Evolutionary conservation across 2,329 filamentous ascomycete species (phyloP).

Genomic region (Mycogone perniciosa): DNA sequence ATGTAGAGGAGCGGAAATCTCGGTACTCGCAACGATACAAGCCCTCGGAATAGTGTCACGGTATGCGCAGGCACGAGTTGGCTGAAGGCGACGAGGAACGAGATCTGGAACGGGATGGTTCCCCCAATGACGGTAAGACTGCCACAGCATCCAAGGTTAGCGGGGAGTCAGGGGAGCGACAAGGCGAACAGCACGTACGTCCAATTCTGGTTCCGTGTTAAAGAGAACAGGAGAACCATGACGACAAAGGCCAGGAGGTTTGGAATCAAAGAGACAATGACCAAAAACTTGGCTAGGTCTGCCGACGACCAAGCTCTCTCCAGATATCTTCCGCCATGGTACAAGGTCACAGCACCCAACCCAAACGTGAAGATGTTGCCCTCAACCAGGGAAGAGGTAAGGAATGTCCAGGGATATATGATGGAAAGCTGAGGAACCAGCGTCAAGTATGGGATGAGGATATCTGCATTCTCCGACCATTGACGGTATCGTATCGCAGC

Average conservation of each 20-base stretch:
- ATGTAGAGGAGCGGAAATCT: constrained; percentile 66
- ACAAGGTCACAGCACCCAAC: constrained; percentile 71
- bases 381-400: constrained; percentile 83
- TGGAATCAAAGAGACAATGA: constrained; percentile 70
- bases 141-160: constrained; percentile 4
- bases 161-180: neutral
- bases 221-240: constrained; percentile 65
- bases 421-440: constrained; percentile 78
- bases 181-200: constrained; percentile 49
- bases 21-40: constrained; percentile 81
- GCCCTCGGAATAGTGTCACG: constrained; percentile 82
- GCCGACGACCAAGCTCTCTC: constrained; percentile 91
- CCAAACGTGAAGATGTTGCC: constrained; percentile 83
- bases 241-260: constrained; percentile 69
- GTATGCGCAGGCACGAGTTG: constrained; percentile 97
- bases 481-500: constrained; percentile 68
- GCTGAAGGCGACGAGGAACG: constrained; percentile 94
- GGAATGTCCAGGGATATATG: constrained; percentile 87
- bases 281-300: constrained; percentile 86
- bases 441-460: constrained; percentile 78
- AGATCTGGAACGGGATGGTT: constrained; percentile 81
- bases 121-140: constrained; percentile 80
- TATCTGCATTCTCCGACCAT: constrained; percentile 56
- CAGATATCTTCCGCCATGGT: constrained; percentile 89
- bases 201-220: constrained; percentile 61